Evolutionary conservation across 768 basidiomycete species (phyloP).

Genomic region (Collybiopsis confluens): DNA sequence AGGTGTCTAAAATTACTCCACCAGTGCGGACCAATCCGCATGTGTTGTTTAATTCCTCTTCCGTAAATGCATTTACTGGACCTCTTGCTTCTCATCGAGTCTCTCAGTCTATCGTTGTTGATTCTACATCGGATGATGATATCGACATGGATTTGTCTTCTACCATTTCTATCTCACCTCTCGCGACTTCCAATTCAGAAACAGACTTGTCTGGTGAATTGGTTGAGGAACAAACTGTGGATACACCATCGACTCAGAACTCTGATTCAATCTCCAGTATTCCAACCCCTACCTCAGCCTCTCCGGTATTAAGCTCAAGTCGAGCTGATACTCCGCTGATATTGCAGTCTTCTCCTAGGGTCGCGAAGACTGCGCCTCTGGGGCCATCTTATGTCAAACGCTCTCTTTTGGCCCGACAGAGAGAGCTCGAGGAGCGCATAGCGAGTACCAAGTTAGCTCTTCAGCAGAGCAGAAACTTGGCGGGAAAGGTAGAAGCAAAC

Average conservation of each 20-base stretch:
- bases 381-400: conserved; percentile 35
- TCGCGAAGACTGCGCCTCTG: conserved; percentile 28
- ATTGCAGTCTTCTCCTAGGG: conserved; percentile 12
- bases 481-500: neutral
- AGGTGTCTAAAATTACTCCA: neutral
- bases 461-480: conserved; percentile 4
- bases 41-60: too few species aligned
- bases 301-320: too few species aligned
- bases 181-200: too few species aligned
- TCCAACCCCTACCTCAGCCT: neutral
- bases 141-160: neutral
- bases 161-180: too few species aligned
- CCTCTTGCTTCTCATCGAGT: neutral
- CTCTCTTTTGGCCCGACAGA: conserved; percentile 35
- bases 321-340: too few species aligned
- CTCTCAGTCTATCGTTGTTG: neutral
- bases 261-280: neutral
- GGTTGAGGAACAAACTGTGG: too few species aligned
- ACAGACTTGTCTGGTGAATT: neutral
- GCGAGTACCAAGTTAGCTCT: conserved; percentile 33
- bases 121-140: neutral
- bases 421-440: conserved; percentile 42
- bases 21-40: neutral
- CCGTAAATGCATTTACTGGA: neutral
- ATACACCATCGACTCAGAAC: too few species aligned